These are phyloP conservation scores for Mentha longifolia DNA, from an alignment of 257 asterid genomes.

Conservation along the genomic window DNA sequence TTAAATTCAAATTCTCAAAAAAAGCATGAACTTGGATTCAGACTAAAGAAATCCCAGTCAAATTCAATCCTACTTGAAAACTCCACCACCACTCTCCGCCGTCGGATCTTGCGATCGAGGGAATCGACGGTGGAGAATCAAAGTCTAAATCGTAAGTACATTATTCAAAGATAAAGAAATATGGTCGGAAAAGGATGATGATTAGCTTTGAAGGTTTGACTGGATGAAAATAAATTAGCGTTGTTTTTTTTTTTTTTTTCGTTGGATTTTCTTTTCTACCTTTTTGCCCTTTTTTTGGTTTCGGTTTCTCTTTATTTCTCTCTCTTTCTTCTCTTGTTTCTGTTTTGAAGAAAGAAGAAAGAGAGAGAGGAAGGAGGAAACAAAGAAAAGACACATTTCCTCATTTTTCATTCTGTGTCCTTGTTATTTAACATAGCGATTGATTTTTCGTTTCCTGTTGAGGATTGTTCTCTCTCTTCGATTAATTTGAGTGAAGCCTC, in stretches of 20 bases:
- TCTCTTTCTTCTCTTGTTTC: slow-evolving; percentile 19
- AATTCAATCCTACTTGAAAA: background rate
- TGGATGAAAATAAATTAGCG: slow-evolving; percentile 23
- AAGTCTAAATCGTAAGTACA: slow-evolving; percentile 32
- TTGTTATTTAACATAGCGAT: slow-evolving; percentile 12
- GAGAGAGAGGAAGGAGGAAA: slow-evolving; percentile 25
- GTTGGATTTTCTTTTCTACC: slow-evolving; percentile 10
- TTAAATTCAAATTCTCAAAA: slow-evolving; percentile 16
- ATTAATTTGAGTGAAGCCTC: background rate
- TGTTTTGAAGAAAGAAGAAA: slow-evolving; percentile 35
- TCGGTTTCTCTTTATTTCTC: slow-evolving; percentile 8
- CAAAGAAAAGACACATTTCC: background rate
- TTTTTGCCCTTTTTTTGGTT: slow-evolving; percentile 12
- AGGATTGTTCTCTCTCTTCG: background rate
- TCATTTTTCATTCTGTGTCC: background rate
- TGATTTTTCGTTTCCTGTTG: slow-evolving; percentile 13
- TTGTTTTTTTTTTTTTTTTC: slow-evolving; percentile 21
- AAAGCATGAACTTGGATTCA: slow-evolving; percentile 2
- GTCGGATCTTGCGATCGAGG: slow-evolving; percentile 28
- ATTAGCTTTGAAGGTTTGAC: slow-evolving; percentile 49
- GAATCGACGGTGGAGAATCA: slow-evolving; percentile 29
- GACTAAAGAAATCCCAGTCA: slow-evolving; percentile 8
- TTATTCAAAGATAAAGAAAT: slow-evolving; percentile 35
- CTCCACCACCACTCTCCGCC: slow-evolving; percentile 3
- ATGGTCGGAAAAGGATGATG: slow-evolving; percentile 45